These are phyloP conservation scores for Xerocomus minutiporus DNA, from an alignment of 1,284 basidiomycete genomes.

Conservation along the genomic window DNA sequence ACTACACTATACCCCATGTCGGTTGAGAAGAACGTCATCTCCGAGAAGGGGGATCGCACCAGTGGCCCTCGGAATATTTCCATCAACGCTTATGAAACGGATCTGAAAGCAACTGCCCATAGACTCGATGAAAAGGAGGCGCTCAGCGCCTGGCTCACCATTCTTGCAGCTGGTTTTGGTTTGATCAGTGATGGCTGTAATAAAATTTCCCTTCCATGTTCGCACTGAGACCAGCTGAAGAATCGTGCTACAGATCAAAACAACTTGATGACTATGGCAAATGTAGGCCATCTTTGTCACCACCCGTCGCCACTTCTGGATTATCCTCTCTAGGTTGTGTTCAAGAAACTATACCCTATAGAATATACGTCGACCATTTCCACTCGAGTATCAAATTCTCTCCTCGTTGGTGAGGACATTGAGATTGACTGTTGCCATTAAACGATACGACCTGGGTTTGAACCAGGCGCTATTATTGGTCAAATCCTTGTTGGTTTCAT, in stretches of 20 bases:
- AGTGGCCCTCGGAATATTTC: conserved; percentile 17
- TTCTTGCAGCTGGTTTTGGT: conserved; percentile 60
- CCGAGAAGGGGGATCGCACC: conserved; percentile 9
- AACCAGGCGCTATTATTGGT: conserved; percentile 62
- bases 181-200: conserved; percentile 68
- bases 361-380: conserved; percentile 58
- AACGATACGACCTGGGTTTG: conserved; percentile 9
- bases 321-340: conserved; percentile 44
- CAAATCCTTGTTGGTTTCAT: conserved; percentile 64
- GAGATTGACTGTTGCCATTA: conserved; percentile 11
- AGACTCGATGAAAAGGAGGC: conserved; percentile 36
- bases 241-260: conserved; percentile 53
- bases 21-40: conserved; percentile 16
- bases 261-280: conserved; percentile 63
- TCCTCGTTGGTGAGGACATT: conserved; percentile 57
- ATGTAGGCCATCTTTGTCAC: conserved; percentile 35
- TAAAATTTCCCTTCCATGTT: conserved; percentile 16
- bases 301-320: conserved; percentile 1
- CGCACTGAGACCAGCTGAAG: conserved; percentile 2
- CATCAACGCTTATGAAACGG: conserved; percentile 21
- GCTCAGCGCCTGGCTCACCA: conserved; percentile 57
- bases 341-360: conserved; percentile 57
- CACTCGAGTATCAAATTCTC: conserved; percentile 69
- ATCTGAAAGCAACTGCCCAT: conserved; percentile 26
- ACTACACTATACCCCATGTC: conserved; percentile 22